Percentiles rank a stretch among this genome's conserved stretches.
Conservation (phyloP, 257 asterid genomes). For the Forsythia suspensa region DNA sequence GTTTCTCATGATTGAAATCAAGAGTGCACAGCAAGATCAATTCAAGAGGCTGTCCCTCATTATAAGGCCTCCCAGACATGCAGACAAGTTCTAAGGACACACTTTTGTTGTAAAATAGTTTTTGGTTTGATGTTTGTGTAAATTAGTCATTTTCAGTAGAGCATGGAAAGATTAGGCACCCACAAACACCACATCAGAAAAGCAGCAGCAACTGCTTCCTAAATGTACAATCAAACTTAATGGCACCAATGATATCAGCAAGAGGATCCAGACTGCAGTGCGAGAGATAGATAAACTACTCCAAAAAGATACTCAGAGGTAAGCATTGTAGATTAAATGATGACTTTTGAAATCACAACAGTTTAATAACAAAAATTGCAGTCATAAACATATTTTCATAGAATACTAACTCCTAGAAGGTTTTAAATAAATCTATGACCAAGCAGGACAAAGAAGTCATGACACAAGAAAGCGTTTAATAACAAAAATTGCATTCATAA, state of each 20-base stretch:
- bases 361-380: neutral
- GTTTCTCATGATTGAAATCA: neutral
- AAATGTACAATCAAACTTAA: neutral
- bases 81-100: neutral
- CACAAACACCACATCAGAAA: neutral
- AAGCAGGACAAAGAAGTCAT: slow-evolving; percentile 1
- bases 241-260: neutral
- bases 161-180: neutral
- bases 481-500: neutral
- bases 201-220: neutral
- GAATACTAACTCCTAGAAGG: neutral
- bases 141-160: neutral
- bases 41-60: neutral
- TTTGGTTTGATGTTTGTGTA: neutral
- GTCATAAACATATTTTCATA: neutral
- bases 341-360: neutral
- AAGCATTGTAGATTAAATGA: neutral
- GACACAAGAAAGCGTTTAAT: slow-evolving; percentile 6
- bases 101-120: neutral
- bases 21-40: neutral
- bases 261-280: neutral
- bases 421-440: neutral
- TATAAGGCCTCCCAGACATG: neutral
- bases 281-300: neutral
- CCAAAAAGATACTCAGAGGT: neutral